Percentiles rank a stretch among this genome's conserved stretches.
These are phyloP conservation scores for Oxyria digyna DNA, from an alignment of 148 eudicot species.

Conservation along the genomic window DNA sequence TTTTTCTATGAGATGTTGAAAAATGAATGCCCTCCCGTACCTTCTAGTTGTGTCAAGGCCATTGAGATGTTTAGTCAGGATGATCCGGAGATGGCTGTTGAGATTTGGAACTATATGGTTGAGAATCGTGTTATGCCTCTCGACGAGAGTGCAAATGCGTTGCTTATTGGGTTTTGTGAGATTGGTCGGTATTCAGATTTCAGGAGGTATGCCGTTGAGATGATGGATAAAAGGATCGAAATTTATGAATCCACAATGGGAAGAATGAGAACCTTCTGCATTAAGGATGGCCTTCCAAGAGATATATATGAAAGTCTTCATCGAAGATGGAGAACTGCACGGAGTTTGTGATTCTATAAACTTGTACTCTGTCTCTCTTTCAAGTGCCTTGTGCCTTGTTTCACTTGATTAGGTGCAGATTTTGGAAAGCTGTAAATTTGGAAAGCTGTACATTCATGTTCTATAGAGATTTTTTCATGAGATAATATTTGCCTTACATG, in stretches of 20 bases:
- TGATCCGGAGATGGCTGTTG: constrained; percentile 71
- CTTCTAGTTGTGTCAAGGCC: constrained; percentile 48
- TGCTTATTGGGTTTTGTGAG: constrained; percentile 50
- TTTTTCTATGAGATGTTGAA: constrained; percentile 71
- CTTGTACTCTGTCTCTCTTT: background rate
- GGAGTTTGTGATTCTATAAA: constrained; percentile 8
- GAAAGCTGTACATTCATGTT: background rate
- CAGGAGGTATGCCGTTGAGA: constrained; percentile 42
- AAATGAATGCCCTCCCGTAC: constrained; percentile 62
- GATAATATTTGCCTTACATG: background rate
- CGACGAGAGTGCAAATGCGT: constrained; percentile 54
- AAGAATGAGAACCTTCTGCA: constrained; percentile 36
- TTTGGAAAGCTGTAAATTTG: background rate
- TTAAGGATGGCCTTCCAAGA: constrained; percentile 35
- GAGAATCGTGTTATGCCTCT: constrained; percentile 32
- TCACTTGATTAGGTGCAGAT: background rate
- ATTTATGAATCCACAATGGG: constrained; percentile 62
- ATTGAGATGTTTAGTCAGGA: constrained; percentile 47
- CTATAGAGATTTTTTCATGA: background rate
- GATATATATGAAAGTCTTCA: constrained; percentile 46
- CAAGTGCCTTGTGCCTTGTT: background rate
- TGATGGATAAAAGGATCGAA: constrained; percentile 52
- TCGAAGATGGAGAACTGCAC: constrained; percentile 53
- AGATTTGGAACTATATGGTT: constrained; percentile 60
- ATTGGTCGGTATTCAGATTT: constrained; percentile 47